These are phyloP conservation scores for Russula olivacea DNA, from an alignment of 768 basidiomycete species.

Conservation along the genomic window DNA sequence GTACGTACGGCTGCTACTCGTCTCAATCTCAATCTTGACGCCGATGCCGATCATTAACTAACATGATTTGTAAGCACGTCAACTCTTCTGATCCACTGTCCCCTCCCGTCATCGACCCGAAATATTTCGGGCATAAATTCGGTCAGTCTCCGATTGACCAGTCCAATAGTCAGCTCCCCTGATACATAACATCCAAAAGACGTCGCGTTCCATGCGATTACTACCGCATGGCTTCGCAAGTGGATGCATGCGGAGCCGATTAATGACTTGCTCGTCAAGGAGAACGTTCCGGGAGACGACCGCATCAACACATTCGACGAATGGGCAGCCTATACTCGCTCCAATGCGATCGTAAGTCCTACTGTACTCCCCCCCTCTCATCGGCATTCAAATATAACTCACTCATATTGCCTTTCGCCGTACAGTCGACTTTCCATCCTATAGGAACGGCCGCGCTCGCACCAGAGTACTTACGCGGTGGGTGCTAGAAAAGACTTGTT, in stretches of 20 bases:
- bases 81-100: constrained; percentile 33
- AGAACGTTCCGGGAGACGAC: constrained; percentile 15
- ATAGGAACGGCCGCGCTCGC: constrained; percentile 39
- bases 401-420: neutral
- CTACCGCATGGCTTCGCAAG: constrained; percentile 24
- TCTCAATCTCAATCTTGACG: too few species aligned
- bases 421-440: constrained; percentile 23
- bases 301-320: constrained; percentile 20
- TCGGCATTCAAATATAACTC: neutral
- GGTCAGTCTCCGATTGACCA: constrained; percentile 6
- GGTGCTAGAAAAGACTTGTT: neutral
- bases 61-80: constrained; percentile 26
- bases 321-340: constrained; percentile 19
- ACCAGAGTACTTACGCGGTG: constrained; percentile 33
- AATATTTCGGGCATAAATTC: constrained; percentile 32
- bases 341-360: constrained; percentile 19
- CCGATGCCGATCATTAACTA: neutral
- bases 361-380: too few species aligned
- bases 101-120: constrained; percentile 39
- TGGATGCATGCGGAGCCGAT: constrained; percentile 24
- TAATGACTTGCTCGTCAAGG: constrained; percentile 8
- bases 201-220: constrained; percentile 33
- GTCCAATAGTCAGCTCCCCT: constrained; percentile 1
- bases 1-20: neutral
- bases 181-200: constrained; percentile 17